Evolutionary conservation across 2,329 filamentous ascomycete species (phyloP).

Genomic region (Xylariaceae sp.): DNA sequence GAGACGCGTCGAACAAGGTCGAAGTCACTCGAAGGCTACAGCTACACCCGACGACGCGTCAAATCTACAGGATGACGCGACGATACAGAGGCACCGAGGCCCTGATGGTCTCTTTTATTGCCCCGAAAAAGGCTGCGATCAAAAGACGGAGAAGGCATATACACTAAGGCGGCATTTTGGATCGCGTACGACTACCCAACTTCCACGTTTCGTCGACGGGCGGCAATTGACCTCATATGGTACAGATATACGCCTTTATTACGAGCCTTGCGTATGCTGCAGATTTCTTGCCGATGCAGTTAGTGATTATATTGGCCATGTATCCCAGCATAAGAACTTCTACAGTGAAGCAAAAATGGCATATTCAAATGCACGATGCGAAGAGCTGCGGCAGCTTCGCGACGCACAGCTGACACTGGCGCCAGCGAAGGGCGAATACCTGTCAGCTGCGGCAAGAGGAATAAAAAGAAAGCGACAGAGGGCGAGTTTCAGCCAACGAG

Average conservation of each 20-base stretch:
- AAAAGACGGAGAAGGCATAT: background rate
- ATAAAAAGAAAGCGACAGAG: background rate
- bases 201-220: background rate
- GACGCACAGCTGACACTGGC: background rate
- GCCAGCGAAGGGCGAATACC: background rate
- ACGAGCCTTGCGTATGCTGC: background rate
- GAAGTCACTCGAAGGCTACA: background rate
- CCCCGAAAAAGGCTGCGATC: background rate
- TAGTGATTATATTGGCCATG: background rate
- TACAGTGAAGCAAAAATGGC: background rate
- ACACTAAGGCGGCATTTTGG: background rate
- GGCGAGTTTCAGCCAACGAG: background rate
- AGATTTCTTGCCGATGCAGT: background rate
- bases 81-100: background rate
- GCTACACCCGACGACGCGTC: background rate
- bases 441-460: background rate
- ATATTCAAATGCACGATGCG: background rate
- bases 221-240: background rate
- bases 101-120: background rate
- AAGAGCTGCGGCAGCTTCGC: background rate
- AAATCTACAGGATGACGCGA: background rate
- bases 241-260: background rate
- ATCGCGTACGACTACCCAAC: background rate
- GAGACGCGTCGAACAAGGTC: background rate
- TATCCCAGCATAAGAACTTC: background rate